A percentile compares a stretch with the other conserved stretches of the same genome.
These are phyloP conservation scores for Colletotrichum tamarilloi DNA, from an alignment of 2,329 filamentous ascomycete species.

Conservation along the genomic window DNA sequence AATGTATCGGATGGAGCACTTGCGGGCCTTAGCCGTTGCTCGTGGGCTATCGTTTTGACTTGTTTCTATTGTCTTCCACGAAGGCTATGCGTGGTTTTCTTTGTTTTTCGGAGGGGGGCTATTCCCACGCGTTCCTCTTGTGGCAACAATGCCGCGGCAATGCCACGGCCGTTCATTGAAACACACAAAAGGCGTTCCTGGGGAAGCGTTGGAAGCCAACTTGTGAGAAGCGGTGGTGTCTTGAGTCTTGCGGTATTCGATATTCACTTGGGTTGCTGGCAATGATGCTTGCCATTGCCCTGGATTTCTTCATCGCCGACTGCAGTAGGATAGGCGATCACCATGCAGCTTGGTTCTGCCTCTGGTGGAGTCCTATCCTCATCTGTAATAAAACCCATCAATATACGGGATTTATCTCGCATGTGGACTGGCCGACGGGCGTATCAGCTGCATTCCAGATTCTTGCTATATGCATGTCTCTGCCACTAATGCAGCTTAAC, in stretches of 20 bases:
- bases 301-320: not conserved
- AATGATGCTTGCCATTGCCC: not conserved
- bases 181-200: not conserved
- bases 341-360: slow-evolving; percentile 8
- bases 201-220: not conserved
- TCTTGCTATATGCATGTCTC: slow-evolving; percentile 25
- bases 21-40: not conserved
- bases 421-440: slow-evolving; percentile 26
- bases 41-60: slow-evolving; percentile 1
- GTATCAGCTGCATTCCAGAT: not conserved
- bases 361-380: not conserved
- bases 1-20: slow-evolving; percentile 32
- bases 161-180: not conserved
- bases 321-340: not conserved
- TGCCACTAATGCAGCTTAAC: slow-evolving; percentile 23
- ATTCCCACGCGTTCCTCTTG: not conserved
- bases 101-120: not conserved
- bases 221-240: not conserved
- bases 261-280: not conserved
- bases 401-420: not conserved
- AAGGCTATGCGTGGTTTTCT: not conserved
- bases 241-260: not conserved
- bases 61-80: slow-evolving; percentile 17
- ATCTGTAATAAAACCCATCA: not conserved
- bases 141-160: not conserved